phyloP scores from a whole-genome alignment of 2,329 filamentous ascomycete genomes.

The Arthrobotrys sphaeroides region DNA sequence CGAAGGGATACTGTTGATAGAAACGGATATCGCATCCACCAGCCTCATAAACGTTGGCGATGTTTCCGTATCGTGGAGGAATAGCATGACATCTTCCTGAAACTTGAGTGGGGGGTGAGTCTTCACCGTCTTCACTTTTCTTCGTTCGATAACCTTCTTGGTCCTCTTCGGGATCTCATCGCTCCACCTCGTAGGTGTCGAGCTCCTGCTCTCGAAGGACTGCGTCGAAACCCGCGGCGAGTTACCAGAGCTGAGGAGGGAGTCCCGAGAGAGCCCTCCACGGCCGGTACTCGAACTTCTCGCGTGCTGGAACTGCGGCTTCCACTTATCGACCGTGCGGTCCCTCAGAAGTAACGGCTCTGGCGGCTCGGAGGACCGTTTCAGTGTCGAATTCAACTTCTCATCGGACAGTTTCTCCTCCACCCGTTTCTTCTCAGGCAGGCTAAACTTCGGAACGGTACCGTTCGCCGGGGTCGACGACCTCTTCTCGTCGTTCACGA shows the following conservation, averaged over 20 bases:
- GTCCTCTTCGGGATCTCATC: constrained; percentile 52
- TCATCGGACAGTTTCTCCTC: constrained; percentile 41
- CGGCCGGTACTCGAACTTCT: constrained; percentile 33
- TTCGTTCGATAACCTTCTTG: constrained; percentile 42
- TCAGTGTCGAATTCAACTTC: constrained; percentile 8
- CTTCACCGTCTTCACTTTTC: constrained; percentile 48
- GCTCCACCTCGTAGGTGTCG: constrained; percentile 49
- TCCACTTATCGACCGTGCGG: constrained; percentile 34
- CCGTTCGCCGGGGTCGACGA: not conserved
- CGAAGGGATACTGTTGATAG: constrained; percentile 45
- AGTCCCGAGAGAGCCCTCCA: constrained; percentile 40
- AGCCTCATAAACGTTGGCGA: constrained; percentile 46
- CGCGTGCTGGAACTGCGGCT: constrained; percentile 45
- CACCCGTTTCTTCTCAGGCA: constrained; percentile 27
- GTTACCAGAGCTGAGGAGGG: constrained; percentile 31
- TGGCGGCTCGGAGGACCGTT: constrained; percentile 33
- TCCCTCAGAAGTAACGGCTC: constrained; percentile 37
- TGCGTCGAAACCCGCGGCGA: constrained; percentile 40
- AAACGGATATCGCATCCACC: constrained; percentile 45
- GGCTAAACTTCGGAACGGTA: constrained; percentile 1
- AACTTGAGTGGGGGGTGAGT: constrained; percentile 45
- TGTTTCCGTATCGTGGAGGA: constrained; percentile 44
- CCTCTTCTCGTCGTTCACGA: constrained; percentile 16
- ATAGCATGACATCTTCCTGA: constrained; percentile 52
- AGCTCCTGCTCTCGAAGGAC: constrained; percentile 51